A percentile compares a stretch with the other conserved stretches of the same genome.
These are phyloP conservation scores for Tricholoma furcatifolium DNA, from an alignment of 768 basidiomycete genomes.

Conservation along the genomic window DNA sequence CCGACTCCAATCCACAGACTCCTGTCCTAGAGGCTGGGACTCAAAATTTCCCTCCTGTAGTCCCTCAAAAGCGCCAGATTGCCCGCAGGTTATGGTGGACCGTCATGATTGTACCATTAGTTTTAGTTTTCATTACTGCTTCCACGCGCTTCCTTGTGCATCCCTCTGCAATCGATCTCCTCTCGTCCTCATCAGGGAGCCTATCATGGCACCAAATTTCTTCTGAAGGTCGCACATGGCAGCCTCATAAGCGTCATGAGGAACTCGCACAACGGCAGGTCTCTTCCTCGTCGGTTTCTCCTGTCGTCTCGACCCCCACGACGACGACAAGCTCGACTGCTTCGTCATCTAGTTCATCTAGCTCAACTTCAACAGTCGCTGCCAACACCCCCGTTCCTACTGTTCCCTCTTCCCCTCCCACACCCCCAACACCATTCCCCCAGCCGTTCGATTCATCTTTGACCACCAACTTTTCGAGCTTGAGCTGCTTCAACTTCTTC, in stretches of 20 bases:
- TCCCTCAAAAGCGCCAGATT: slow-evolving; percentile 37
- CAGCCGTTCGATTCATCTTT: slow-evolving; percentile 69
- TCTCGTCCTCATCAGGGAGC: slow-evolving; percentile 25
- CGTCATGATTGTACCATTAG: slow-evolving; percentile 54
- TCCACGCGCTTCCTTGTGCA: slow-evolving; percentile 52
- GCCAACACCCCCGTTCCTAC: slow-evolving; percentile 38
- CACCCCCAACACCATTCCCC: slow-evolving; percentile 74
- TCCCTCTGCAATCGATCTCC: slow-evolving; percentile 43
- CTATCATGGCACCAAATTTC: slow-evolving; percentile 29
- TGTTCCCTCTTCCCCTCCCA: slow-evolving; percentile 48
- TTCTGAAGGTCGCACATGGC: slow-evolving; percentile 32
- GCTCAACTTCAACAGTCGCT: slow-evolving; percentile 19
- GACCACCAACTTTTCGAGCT: slow-evolving; percentile 63
- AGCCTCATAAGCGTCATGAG: slow-evolving; percentile 43
- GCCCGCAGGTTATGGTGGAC: slow-evolving; percentile 48
- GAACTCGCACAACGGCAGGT: slow-evolving; percentile 18
- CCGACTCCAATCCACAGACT: slow-evolving; percentile 4
- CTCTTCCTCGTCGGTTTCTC: slow-evolving; percentile 8
- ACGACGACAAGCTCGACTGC: slow-evolving; percentile 12
- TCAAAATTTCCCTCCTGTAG: slow-evolving; percentile 1
- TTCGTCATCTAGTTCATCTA: slow-evolving; percentile 18
- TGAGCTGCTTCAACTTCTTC: slow-evolving; percentile 69
- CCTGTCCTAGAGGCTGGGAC: slow-evolving; percentile 11
- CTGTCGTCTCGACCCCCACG: slow-evolving; percentile 16
- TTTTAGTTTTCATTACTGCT: slow-evolving; percentile 52